Percentiles rank a stretch among this genome's conserved stretches.
These are phyloP conservation scores for Eremochloa ophiuroides DNA, from an alignment of 176 grass and related monocot species.

Conservation along the genomic window DNA sequence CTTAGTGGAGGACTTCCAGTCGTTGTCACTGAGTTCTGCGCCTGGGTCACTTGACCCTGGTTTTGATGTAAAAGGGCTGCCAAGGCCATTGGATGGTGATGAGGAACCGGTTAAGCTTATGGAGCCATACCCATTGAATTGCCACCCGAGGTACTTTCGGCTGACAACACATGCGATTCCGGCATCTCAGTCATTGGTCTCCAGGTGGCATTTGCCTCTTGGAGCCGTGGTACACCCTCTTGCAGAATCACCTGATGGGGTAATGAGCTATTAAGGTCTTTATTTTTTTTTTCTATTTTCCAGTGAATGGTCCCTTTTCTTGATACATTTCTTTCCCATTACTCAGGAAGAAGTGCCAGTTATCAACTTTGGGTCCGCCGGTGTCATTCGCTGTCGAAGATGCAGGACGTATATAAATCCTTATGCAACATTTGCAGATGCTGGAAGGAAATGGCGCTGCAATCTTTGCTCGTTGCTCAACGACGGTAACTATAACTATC, in stretches of 20 bases:
- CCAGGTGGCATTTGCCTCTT: slow-evolving; percentile 96
- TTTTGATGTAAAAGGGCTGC: slow-evolving; percentile 64
- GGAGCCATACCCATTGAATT: slow-evolving; percentile 70
- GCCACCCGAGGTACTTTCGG: slow-evolving; percentile 83
- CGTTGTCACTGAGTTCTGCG: slow-evolving; percentile 57
- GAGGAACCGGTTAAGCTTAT: slow-evolving; percentile 64
- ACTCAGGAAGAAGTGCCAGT: slow-evolving; percentile 78
- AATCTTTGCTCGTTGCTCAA: slow-evolving; percentile 95
- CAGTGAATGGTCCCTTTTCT: not conserved
- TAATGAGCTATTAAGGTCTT: slow-evolving; percentile 33
- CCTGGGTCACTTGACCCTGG: slow-evolving; percentile 78
- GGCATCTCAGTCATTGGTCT: slow-evolving; percentile 76
- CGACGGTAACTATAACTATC: slow-evolving; percentile 60
- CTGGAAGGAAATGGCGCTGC: slow-evolving; percentile 97
- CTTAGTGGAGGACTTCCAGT: slow-evolving; percentile 95
- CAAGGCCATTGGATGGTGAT: slow-evolving; percentile 76
- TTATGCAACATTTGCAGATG: slow-evolving; percentile 86
- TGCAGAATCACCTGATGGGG: slow-evolving; percentile 90
- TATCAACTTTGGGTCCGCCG: slow-evolving; percentile 81
- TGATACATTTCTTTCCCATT: slow-evolving; percentile 25
- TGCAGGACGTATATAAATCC: slow-evolving; percentile 97
- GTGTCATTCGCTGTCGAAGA: slow-evolving; percentile 89
- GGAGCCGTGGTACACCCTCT: slow-evolving; percentile 84
- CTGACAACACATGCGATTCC: slow-evolving; percentile 86
- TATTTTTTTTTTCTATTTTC: not conserved